Evolutionary conservation across 305 asterid genomes (phyloP).

Genomic region (Fraxinus nigra): DNA sequence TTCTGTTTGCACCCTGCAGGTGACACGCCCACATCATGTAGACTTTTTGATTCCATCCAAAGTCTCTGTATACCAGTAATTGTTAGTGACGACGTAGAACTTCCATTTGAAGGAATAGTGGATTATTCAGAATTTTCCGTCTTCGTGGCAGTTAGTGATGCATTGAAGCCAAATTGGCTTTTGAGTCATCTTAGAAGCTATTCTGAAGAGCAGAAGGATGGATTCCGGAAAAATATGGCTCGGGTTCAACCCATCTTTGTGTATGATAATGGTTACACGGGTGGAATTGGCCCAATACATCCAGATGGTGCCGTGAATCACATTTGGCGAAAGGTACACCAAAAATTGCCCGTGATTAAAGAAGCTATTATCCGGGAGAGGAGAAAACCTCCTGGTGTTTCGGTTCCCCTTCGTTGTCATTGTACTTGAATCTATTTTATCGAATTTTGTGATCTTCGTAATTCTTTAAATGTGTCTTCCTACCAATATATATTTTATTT

Average conservation of each 20-base stretch:
- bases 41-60: constrained; percentile 88
- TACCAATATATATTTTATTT: not conserved
- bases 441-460: not conserved
- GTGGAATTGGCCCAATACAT: constrained; percentile 67
- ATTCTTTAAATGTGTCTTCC: constrained; percentile 9
- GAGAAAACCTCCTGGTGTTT: constrained; percentile 70
- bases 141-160: constrained; percentile 74
- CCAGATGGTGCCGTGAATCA: constrained; percentile 73
- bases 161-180: constrained; percentile 75
- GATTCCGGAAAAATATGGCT: constrained; percentile 55
- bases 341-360: constrained; percentile 64
- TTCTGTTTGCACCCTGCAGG: constrained; percentile 98
- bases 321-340: constrained; percentile 79
- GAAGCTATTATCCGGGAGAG: constrained; percentile 73
- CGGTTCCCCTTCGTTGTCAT: constrained; percentile 77
- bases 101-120: constrained; percentile 86
- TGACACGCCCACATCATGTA: constrained; percentile 89
- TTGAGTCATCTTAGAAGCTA: constrained; percentile 58
- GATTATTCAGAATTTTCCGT: constrained; percentile 75
- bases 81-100: constrained; percentile 84
- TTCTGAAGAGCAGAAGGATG: constrained; percentile 56
- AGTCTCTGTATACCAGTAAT: constrained; percentile 92
- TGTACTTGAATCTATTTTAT: constrained; percentile 50
- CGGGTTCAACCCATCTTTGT: constrained; percentile 54
- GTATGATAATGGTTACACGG: constrained; percentile 61